phyloP scores from a whole-genome alignment of 2,329 filamentous ascomycete genomes.

The Stylonectria norvegica region DNA sequence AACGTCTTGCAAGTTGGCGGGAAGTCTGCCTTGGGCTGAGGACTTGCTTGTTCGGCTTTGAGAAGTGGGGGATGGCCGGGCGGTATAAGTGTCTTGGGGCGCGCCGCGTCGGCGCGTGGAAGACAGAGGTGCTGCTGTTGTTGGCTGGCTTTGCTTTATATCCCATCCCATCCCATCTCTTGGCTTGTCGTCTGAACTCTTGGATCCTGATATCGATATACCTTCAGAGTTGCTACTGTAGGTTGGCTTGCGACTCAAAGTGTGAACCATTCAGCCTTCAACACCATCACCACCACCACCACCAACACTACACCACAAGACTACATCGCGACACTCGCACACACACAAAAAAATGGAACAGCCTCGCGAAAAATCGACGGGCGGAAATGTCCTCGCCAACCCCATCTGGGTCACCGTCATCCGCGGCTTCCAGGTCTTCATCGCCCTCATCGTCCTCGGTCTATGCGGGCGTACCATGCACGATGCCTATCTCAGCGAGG shows the following conservation, averaged over 20 bases:
- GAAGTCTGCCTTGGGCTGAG: constrained; percentile 26
- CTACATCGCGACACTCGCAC: background rate
- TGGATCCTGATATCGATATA: too few relatives aligned
- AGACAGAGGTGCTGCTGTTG: background rate
- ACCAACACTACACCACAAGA: constrained; percentile 1
- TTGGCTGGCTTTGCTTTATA: too few relatives aligned
- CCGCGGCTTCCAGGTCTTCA: constrained; percentile 39
- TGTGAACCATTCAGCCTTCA: background rate
- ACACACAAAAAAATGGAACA: constrained; percentile 19
- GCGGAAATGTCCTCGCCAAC: constrained; percentile 36
- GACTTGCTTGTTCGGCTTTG: background rate
- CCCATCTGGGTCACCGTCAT: constrained; percentile 43
- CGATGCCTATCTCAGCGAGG: constrained; percentile 20
- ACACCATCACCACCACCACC: background rate
- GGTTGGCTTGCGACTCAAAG: background rate
- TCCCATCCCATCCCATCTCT: too few relatives aligned
- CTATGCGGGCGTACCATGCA: constrained; percentile 39
- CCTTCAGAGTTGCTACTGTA: background rate
- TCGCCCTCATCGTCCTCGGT: constrained; percentile 43
- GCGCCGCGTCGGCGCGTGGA: background rate
- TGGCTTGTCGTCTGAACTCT: too few relatives aligned
- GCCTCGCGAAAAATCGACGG: constrained; percentile 7
- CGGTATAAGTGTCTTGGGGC: background rate
- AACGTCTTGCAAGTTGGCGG: too few relatives aligned
- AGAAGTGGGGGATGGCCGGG: background rate